Percentiles rank a stretch among this genome's conserved stretches.
phyloP scores from a whole-genome alignment of 768 basidiomycete genomes.

The Phaeotremella skinneri region DNA sequence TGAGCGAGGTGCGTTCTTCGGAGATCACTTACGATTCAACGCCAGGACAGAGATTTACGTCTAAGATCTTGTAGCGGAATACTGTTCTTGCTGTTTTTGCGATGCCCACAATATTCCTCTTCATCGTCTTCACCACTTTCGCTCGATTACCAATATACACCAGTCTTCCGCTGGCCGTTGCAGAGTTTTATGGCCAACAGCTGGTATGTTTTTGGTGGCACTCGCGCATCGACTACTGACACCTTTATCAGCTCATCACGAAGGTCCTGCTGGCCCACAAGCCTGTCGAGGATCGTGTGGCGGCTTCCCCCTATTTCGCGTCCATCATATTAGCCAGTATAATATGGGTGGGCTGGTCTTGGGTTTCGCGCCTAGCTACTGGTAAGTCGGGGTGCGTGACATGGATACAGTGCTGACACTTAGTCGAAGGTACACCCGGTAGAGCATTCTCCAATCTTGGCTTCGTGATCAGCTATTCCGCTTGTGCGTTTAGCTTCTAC shows the following conservation, averaged over 20 bases:
- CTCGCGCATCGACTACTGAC: background rate
- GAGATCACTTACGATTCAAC: background rate
- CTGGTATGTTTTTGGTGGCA: slow-evolving; percentile 61
- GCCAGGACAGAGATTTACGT: background rate
- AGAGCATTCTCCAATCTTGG: slow-evolving; percentile 72
- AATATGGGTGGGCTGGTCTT: slow-evolving; percentile 79
- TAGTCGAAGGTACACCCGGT: slow-evolving; percentile 65
- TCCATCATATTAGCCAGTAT: slow-evolving; percentile 83
- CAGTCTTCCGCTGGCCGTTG: slow-evolving; percentile 74
- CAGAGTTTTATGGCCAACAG: slow-evolving; percentile 89
- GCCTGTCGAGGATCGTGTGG: slow-evolving; percentile 78
- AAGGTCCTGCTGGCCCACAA: slow-evolving; percentile 63
- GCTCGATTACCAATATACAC: slow-evolving; percentile 86
- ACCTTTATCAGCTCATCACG: slow-evolving; percentile 17
- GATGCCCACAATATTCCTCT: slow-evolving; percentile 75
- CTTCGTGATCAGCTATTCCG: slow-evolving; percentile 66
- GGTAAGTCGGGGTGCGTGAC: slow-evolving; percentile 58
- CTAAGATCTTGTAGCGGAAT: slow-evolving; percentile 60
- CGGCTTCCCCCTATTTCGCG: slow-evolving; percentile 85
- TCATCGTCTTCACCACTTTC: slow-evolving; percentile 78
- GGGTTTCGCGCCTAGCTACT: slow-evolving; percentile 72
- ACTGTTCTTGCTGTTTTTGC: slow-evolving; percentile 76
- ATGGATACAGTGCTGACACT: background rate
- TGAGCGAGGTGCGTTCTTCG: slow-evolving; percentile 64
- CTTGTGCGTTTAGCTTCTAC: slow-evolving; percentile 89